Base-by-base conservation (phyloP, 139 green algal species). In the Closterium sp. region DNA sequence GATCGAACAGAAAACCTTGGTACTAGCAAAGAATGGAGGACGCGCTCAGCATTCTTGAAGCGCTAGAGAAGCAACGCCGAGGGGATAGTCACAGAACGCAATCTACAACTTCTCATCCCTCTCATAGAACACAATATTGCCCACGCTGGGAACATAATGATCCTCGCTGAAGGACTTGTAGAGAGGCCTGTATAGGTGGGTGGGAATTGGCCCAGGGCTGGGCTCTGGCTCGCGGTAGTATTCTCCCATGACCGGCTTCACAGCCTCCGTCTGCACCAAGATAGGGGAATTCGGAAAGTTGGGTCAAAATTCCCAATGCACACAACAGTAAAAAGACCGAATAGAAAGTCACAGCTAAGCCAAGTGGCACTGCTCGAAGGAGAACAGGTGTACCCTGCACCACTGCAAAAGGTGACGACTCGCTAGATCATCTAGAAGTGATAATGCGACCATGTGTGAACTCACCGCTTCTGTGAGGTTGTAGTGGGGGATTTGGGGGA, bases 401-500 rank as follows among this genome's bases (percentile, higher is more conserved):
- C n/a, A n/a, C n/a, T n/a, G n/a, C n/a, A n/a, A n/a, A n/a, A n/a
- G n/a, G n/a, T n/a, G n/a, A n/a, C n/a, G n/a, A n/a, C n/a, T n/a
- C n/a, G n/a, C n/a, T n/a, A n/a, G n/a, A n/a, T n/a, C n/a, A 4
- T 55, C 6, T 55, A 55, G 36, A 12, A 55, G 36, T 55, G 36
- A 66, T 66, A 8, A 66, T 4, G n/a, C n/a, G n/a, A 16, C 0
- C 3, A 66, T 8, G 38, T 66, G 38, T 9, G 10, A 66, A 69
- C 90, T 91, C 33, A 93, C 90, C 84, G 97, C 97, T 64, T 97
- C 95, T 86, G 93, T 90, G 91, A 99, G 93, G 95, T 99, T 95
- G 96, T 99, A 99, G 95, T 99, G 97, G 28, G 97, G 97, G 38
- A 99, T 99, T 95, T 98, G 95, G 81, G 97, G 96, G 94, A 99